These are phyloP conservation scores for Diplodia intermedia DNA, from an alignment of 2,329 filamentous ascomycete genomes.

Conservation along the genomic window DNA sequence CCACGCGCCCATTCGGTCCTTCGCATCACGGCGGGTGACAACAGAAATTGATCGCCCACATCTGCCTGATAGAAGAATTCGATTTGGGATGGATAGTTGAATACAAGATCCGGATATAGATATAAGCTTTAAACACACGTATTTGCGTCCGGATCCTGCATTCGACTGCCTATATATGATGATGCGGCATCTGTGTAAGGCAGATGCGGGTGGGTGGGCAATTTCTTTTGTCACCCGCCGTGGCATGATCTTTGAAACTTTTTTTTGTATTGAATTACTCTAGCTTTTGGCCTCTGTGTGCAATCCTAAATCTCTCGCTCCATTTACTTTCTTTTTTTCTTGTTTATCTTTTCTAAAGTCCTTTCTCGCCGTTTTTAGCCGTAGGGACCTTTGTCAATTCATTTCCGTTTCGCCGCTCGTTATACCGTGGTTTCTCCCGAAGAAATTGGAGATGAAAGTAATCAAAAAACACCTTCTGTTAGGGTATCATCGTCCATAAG, in stretches of 20 bases:
- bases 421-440: not conserved
- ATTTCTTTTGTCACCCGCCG: no score
- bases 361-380: not conserved
- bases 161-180: no score
- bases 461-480: not conserved
- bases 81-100: no score
- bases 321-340: not conserved
- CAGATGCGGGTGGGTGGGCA: no score
- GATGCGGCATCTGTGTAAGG: no score
- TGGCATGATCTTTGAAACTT: not conserved
- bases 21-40: no score
- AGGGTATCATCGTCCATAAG: conserved; percentile 7
- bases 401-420: not conserved
- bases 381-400: not conserved
- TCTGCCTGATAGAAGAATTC: no score
- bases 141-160: no score
- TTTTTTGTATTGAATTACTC: not conserved
- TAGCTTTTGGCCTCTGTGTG: not conserved
- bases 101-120: no score
- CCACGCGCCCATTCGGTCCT: not conserved
- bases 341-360: not conserved
- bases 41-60: no score
- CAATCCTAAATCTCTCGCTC: not conserved
- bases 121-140: no score
- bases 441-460: no score